Evolutionary conservation across 345 rosid species (phyloP), one percentile per base, ranked within the genome.

Genomic region (Populus euphratica): DNA sequence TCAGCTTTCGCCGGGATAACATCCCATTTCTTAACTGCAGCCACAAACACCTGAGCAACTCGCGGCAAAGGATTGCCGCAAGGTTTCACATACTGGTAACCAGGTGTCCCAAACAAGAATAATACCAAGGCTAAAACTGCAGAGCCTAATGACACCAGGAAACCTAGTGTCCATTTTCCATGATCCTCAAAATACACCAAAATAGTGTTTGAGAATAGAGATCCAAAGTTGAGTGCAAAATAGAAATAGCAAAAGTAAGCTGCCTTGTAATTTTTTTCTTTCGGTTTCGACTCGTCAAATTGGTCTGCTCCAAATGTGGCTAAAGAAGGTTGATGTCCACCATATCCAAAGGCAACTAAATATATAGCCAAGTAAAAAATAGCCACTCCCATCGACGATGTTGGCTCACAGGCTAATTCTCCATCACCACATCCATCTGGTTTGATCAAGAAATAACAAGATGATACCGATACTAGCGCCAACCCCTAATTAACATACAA

Each of bases 241-340:
- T 92, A 92, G 78, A 92, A 92, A 79, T 91, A 89, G 79, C 90
- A 85, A 72, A 92, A 91, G 82, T 91, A 92, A 49, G 86, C 85
- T 25, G 87, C 88, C 80, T 88, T 92, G 1, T 89, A 84, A 8
- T 5, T 41, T 35, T 4, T 77, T 36, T 73, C 78, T 33, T 86
- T 80, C 0, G 89, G 86, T 23, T 71, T 66, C 7, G 77, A 14
- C 61, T 91, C 95, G 62, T 82, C 92, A 73, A 92, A 90, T 70
- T 92, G 96, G 74, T 94, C 98, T 0, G 98, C 91, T 25, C 98
- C 98, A 27, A 93, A 91, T 5, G 98, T 94, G 72, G 95, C 98
- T 69, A 93, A 11, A 16, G 97, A 88, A 38, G 98, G 98, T 75
- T 93, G 98, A 76, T 93, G 92, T 11, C 98, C 98, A 0, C 98